Evolutionary conservation across 371 early-diverging fungal species (phyloP).

Genomic region (Syncephalastrum contaminatum): DNA sequence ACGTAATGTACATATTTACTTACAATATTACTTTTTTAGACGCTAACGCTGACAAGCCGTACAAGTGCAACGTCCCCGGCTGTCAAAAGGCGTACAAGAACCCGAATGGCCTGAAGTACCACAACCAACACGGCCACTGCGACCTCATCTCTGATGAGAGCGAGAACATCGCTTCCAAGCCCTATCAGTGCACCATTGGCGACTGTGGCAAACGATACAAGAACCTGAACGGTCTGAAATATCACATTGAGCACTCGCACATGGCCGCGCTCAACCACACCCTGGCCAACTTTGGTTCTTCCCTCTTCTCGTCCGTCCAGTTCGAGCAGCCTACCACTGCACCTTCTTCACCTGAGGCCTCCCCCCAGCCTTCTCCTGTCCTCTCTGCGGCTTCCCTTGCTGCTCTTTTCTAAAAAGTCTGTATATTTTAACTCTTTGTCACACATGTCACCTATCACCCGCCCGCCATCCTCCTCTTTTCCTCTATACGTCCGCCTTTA

Average conservation of each 20-base stretch:
- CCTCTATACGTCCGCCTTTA: not conserved
- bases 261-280: slow-evolving; percentile 51
- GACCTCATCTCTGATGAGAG: slow-evolving; percentile 43
- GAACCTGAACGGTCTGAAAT: slow-evolving; percentile 97
- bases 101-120: slow-evolving; percentile 97
- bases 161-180: slow-evolving; percentile 65
- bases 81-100: slow-evolving; percentile 98
- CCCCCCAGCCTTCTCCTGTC: slow-evolving; percentile 18
- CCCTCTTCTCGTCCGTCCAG: slow-evolving; percentile 24
- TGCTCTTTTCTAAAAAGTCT: slow-evolving; percentile 16
- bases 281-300: slow-evolving; percentile 43
- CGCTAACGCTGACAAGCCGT: slow-evolving; percentile 66
- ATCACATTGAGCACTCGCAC: slow-evolving; percentile 92
- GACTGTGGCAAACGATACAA: slow-evolving; percentile 48
- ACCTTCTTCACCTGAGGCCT: slow-evolving; percentile 11
- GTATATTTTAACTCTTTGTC: not conserved
- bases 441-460: not conserved
- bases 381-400: slow-evolving; percentile 17
- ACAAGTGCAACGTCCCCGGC: slow-evolving; percentile 84
- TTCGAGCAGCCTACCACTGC: slow-evolving; percentile 8
- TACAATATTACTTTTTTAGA: slow-evolving; percentile 18
- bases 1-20: slow-evolving; percentile 1
- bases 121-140: slow-evolving; percentile 86
- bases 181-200: slow-evolving; percentile 60
- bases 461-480: not conserved